Evolutionary conservation across 2,329 filamentous ascomycete genomes (phyloP), one percentile per base, ranked within the genome.

Genomic region (Paracoccidioides brasiliensis): DNA sequence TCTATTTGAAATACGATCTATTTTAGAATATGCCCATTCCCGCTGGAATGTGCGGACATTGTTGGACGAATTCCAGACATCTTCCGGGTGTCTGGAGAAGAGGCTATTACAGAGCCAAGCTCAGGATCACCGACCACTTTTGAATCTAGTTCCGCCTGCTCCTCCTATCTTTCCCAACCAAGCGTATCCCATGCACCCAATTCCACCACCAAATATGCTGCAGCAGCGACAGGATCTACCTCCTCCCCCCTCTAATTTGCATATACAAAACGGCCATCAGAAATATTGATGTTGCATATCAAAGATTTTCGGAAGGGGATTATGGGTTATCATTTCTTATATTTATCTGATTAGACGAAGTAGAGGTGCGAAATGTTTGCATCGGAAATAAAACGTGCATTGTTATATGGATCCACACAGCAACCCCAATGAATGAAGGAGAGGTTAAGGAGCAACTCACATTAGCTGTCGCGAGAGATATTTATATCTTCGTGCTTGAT

Each of bases 1-100:
- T 52, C 59, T 73, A 5, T 56, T 60, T 4, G 67, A 70, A 51
- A 64, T 65, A 14, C 59, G 62, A 14, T 64, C 64, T 15, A 59
- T 73, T 22, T 64, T 73, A 3, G 60, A 65, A 22, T 68, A 67
- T 50, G 66, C 67, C 15, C 57, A 59, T 22, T 62, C 61, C 37
- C 69, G 69, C 53, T 73, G 71, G 71, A 64, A 66, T 45, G 56
- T 69, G 35, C 58, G 57, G 7, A 44, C 15, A 5, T 61, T 68
- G 9, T 55, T 69, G 22, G 63, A 70, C 14, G 60, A 67, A 37
- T 72, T 72, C 51, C 63, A 69, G 54, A 59, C 59, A 3, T 56
- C 66, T 28, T 70, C 69, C 7, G 61, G 62, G 0, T 48, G 61
- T 5, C 48, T 69, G 30, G 65, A 60, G 37, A 59, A 61, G 28